Base-by-base conservation (phyloP, 345 rosid species). In the Boechera divaricarpa region DNA sequence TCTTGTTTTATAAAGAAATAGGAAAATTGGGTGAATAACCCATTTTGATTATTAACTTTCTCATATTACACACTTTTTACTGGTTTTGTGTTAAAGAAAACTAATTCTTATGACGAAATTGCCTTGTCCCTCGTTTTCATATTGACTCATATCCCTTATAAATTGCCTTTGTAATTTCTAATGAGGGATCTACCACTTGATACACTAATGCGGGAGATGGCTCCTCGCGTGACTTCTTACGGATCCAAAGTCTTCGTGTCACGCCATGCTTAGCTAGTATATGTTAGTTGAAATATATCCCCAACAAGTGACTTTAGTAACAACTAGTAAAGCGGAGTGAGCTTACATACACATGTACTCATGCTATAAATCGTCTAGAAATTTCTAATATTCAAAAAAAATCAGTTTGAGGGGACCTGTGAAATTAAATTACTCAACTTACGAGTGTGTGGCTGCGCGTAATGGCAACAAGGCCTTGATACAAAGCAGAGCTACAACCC, bases 381-480 rank as follows among this genome's bases (percentile, higher is more conserved):
- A 67, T 29, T 75, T 67, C 54, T 15, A 48, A 63, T 16, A 11
- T 11, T 28, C 2, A 38, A 7, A 42, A 65, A 10, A 6, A 8
- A 4, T 48, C 18, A 29, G 9, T 51, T 45, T 42, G 12, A n/a
- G 44, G 65, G 73, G 59, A 62, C 67, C 16, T 21, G 59, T 38
- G 62, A 12, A 67, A 59, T 67, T 75, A 28, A 67, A 67, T 75
- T 73, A 49, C 73, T 38, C 59, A 52, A 67, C 62, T 58, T 58
- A 26, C 61, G 59, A 58, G 73, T 75, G 51, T 67, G 68, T 75
- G 79, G 79, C 35, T 28, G 5, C 61, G 16, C 29, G 59, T 59
- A 38, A 38, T 67, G 79, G 68, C 79, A 75, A 38, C 68, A 75
- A 75, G 39, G 54, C 79, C 18, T 58, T 75, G 41, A 48, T 47